Evolutionary conservation across 495 filamentous ascomycete species (phyloP).

Genomic region (Hyaloscypha finlandica): DNA sequence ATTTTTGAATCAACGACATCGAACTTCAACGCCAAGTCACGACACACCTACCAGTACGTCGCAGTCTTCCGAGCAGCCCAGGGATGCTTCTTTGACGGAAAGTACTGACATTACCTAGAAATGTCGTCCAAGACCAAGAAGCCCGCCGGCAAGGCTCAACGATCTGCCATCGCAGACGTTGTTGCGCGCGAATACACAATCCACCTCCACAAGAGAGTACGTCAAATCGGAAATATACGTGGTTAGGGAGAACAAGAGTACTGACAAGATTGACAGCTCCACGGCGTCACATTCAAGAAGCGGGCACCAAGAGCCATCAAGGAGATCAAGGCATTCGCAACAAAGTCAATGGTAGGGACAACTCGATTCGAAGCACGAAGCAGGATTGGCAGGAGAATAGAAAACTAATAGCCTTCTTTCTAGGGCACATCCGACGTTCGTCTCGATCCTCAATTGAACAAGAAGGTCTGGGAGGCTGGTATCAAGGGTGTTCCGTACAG

Average conservation of each 20-base stretch:
- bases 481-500: constrained; percentile 98
- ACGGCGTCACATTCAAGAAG: constrained; percentile 99
- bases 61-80: not conserved
- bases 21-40: constrained; percentile 29
- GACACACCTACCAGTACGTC: constrained; percentile 31
- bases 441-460: constrained; percentile 97
- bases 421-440: constrained; percentile 98
- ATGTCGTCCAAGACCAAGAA: constrained; percentile 74
- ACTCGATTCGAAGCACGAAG: constrained; percentile 4
- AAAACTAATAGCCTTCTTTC: constrained; percentile 15
- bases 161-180: constrained; percentile 96
- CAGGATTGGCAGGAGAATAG: not conserved
- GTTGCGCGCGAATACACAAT: constrained; percentile 99
- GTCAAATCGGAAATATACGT: constrained; percentile 49
- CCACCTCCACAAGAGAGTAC: constrained; percentile 99
- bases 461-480: constrained; percentile 99
- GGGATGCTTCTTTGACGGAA: not conserved
- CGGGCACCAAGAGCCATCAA: constrained; percentile 96
- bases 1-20: constrained; percentile 15
- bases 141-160: constrained; percentile 68
- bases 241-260: constrained; percentile 20
- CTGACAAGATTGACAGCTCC: constrained; percentile 46
- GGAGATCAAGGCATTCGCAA: constrained; percentile 94
- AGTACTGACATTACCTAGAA: constrained; percentile 44
- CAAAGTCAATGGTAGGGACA: constrained; percentile 87